A percentile compares a stretch with the other conserved stretches of the same genome.
These are phyloP conservation scores for Torulaspora delbrueckii DNA, from an alignment of 805 yeast species.

Conservation along the genomic window DNA sequence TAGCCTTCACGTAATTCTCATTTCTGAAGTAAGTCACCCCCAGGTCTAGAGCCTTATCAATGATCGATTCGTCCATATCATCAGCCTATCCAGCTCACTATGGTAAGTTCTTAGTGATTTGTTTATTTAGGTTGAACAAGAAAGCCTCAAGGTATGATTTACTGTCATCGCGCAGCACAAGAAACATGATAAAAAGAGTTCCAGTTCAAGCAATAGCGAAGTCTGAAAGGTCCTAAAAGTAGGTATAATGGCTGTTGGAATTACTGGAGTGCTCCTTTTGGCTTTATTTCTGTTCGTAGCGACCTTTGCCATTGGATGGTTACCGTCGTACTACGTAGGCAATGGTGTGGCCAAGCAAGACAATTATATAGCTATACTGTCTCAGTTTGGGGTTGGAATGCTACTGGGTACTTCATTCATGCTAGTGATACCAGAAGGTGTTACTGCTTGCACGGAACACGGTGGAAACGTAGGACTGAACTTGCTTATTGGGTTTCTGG, in stretches of 20 bases:
- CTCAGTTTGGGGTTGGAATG: slow-evolving; percentile 53
- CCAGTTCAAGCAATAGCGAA: not conserved
- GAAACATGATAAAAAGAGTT: not conserved
- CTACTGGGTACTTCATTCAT: slow-evolving; percentile 51
- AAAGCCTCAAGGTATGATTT: not conserved
- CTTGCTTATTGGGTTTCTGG: slow-evolving; percentile 46
- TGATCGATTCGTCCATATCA: slow-evolving; percentile 18
- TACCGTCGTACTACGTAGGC: slow-evolving; percentile 25
- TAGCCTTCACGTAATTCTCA: slow-evolving; percentile 26
- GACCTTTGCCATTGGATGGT: slow-evolving; percentile 29
- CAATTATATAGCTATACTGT: slow-evolving; percentile 34
- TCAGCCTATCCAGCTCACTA: not conserved
- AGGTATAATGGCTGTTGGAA: slow-evolving; percentile 9
- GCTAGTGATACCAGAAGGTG: slow-evolving; percentile 56
- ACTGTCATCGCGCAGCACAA: not conserved
- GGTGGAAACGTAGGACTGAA: slow-evolving; percentile 43
- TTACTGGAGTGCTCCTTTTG: slow-evolving; percentile 15
- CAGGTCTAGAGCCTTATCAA: slow-evolving; percentile 28
- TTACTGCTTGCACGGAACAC: slow-evolving; percentile 37
- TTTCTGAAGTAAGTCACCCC: slow-evolving; percentile 27
- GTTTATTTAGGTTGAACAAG: not conserved
- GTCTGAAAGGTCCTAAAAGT: not conserved
- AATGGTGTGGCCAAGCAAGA: slow-evolving; percentile 11
- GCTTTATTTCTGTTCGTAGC: slow-evolving; percentile 20
- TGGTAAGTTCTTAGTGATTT: not conserved